Percentiles rank a stretch among this genome's conserved stretches.
Evolutionary conservation across 306 rosid genomes (phyloP).

Genomic region (Hippophae gyantsensis): DNA sequence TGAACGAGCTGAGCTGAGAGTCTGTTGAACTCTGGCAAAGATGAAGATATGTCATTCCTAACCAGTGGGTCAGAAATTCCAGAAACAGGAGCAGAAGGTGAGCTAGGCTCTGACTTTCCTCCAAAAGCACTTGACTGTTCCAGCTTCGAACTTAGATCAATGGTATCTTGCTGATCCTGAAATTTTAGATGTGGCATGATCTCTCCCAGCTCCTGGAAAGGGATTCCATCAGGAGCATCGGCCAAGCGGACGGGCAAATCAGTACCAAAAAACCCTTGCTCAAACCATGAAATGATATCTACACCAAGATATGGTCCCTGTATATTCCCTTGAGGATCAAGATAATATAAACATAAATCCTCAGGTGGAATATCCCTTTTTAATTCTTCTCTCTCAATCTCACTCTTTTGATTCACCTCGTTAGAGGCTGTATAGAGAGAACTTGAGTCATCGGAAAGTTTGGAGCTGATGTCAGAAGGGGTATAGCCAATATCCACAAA

Average conservation of each 20-base stretch:
- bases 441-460: conserved; percentile 30
- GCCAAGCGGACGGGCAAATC: conserved; percentile 50
- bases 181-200: conserved; percentile 54
- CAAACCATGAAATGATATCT: conserved; percentile 62
- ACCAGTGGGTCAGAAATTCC: conserved; percentile 28
- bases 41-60: conserved; percentile 31
- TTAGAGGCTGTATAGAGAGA: conserved; percentile 15
- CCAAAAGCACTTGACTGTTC: conserved; percentile 34
- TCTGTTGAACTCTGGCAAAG: conserved; percentile 30
- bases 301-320: conserved; percentile 74
- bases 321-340: conserved; percentile 55
- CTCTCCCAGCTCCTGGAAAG: conserved; percentile 53
- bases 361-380: conserved; percentile 35
- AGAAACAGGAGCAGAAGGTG: conserved; percentile 21
- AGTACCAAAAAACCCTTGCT: conserved; percentile 59
- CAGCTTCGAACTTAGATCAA: conserved; percentile 28
- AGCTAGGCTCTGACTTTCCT: conserved; percentile 30
- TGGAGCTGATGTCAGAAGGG: conserved; percentile 17
- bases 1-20: conserved; percentile 23
- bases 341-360: conserved; percentile 61
- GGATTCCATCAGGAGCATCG: conserved; percentile 50
- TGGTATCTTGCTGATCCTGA: conserved; percentile 27
- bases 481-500: conserved; percentile 16
- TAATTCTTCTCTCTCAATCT: neutral
- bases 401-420: no score